phyloP scores from a whole-genome alignment of 108 stramenopile genomes.

The Stephanodiscus minutulus region DNA sequence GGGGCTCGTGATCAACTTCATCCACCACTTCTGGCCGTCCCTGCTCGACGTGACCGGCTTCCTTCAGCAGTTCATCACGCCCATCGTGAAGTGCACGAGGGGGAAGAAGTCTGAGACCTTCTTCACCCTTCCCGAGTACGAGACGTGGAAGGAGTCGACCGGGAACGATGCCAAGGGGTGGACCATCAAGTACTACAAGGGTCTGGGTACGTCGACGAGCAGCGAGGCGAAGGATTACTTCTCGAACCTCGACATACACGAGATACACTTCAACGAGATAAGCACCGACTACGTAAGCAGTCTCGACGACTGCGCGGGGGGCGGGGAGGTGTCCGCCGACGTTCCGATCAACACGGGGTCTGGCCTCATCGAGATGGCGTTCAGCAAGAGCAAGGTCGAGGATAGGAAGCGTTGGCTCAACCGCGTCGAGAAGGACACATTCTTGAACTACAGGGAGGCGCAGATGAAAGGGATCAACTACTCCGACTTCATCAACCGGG shows the following conservation, averaged over 20 bases:
- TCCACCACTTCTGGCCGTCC: conserved; percentile 96
- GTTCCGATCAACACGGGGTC: conserved; percentile 50
- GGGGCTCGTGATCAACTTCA: conserved; percentile 99
- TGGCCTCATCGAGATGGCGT: conserved; percentile 98
- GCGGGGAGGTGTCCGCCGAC: conserved; percentile 21
- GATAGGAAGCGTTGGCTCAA: conserved; percentile 96
- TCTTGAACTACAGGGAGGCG: conserved; percentile 83
- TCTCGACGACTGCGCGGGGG: conserved; percentile 41
- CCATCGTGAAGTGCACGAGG: conserved; percentile 97
- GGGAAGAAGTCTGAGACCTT: conserved; percentile 83
- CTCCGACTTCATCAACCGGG: conserved; percentile 95
- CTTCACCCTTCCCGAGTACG: conserved; percentile 96
- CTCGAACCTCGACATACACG: conserved; percentile 74
- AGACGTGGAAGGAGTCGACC: conserved; percentile 86
- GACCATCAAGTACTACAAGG: conserved; percentile 99
- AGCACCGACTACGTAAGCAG: conserved; percentile 50
- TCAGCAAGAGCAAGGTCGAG: conserved; percentile 91
- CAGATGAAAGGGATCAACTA: conserved; percentile 76
- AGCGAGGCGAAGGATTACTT: conserved; percentile 90
- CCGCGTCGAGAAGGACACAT: conserved; percentile 77
- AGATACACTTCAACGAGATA: conserved; percentile 66
- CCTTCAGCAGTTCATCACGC: conserved; percentile 99
- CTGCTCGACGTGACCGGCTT: conserved; percentile 95
- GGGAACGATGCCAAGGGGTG: conserved; percentile 93
- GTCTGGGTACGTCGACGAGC: conserved; percentile 96